phyloP scores from a whole-genome alignment of 345 rosid genomes.

The Populus ilicifolia region DNA sequence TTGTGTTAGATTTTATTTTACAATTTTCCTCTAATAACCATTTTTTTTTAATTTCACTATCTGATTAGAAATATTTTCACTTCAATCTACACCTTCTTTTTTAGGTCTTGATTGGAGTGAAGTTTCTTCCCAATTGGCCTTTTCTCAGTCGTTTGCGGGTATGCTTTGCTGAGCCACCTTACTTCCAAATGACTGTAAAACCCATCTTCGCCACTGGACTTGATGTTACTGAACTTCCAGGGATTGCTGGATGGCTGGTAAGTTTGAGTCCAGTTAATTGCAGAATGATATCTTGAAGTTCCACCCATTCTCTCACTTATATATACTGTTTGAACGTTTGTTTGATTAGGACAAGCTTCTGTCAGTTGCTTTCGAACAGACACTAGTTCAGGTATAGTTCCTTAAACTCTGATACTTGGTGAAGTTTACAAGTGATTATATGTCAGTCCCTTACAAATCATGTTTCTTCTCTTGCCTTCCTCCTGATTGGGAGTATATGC shows the following conservation, averaged over 20 bases:
- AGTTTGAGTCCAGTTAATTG: constrained; percentile 24
- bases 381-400: constrained; percentile 37
- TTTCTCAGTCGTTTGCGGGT: constrained; percentile 79
- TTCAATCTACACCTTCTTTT: neutral
- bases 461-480: neutral
- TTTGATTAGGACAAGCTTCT: constrained; percentile 78
- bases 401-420: neutral
- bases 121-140: constrained; percentile 83
- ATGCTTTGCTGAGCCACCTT: constrained; percentile 95
- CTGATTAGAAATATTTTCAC: neutral
- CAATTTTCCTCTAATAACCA: neutral
- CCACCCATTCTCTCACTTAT: neutral
- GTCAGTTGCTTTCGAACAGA: constrained; percentile 84
- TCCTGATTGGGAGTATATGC: neutral
- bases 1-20: too few species aligned
- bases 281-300: constrained; percentile 10
- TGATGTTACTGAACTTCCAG: constrained; percentile 86
- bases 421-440: neutral
- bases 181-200: constrained; percentile 88
- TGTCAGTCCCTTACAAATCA: neutral
- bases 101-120: constrained; percentile 85
- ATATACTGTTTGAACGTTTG: constrained; percentile 2
- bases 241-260: constrained; percentile 99
- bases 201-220: constrained; percentile 72
- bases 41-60: neutral